Base-by-base conservation (phyloP, 2,329 filamentous ascomycete genomes). In the Aurifilum marmelostoma region DNA sequence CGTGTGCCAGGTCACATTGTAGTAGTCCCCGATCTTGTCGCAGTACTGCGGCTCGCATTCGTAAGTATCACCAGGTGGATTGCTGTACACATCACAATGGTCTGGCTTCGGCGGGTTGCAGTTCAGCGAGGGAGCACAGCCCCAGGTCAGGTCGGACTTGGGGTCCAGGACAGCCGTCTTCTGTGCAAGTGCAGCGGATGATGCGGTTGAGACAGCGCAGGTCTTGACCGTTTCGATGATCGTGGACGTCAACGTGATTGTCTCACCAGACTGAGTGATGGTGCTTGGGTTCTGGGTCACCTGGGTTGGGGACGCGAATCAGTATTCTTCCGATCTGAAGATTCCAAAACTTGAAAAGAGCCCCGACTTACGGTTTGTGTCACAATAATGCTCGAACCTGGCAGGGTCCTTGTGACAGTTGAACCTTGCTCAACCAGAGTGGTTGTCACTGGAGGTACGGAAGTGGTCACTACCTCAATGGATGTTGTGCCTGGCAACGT, bases 121-220 rank as follows among this genome's bases (percentile, higher is more conserved):
- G 37, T 88, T 80, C 21, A 75, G 83, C 41, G 86, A 85, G 2
- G 86, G 84, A 16, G 71, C 64, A 74, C 87, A 89, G 64, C 87
- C 87, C 79, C 83, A 88, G 0, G 84, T 86, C 52, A 77, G 78
- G 65, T 85, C 73, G 1, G 83, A 83, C 24, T 73, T 73, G 5
- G 76, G 73, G 54, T 79, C 68, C 18, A 83, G 77, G 1, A 76
- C 71, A 16, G 73, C 54, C 14, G 65, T 67, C 5, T 58, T 43
- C 16, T 39, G 4, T 11, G 71, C 65, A 18, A 50, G 43, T 41
- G 69, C 43, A 62, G 75, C 67, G 50, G 76, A 59, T 27, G 65
- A 67, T 37, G 82, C 82, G 2, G 82, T 82, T 2, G 85, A 83
- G 1, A 78, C 76, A 3, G 84, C 77, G 69, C 86, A 88, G 5